Conservation (phyloP, 2,329 filamentous ascomycete species). For the Xylariaceae sp. region DNA sequence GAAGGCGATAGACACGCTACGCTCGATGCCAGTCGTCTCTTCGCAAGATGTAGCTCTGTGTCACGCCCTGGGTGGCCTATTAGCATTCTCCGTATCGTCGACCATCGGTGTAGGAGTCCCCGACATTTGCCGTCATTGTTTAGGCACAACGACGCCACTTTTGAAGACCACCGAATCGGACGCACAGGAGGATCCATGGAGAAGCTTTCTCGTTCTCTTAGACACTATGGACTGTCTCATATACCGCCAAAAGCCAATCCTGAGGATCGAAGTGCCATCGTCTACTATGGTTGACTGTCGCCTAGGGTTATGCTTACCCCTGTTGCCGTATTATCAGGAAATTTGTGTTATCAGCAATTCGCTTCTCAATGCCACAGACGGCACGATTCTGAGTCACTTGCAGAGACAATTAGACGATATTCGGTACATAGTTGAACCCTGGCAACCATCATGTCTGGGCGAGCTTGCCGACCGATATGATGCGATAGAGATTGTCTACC, state of each 20-base stretch:
- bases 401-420: slow-evolving; percentile 16
- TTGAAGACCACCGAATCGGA: slow-evolving; percentile 10
- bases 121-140: slow-evolving; percentile 24
- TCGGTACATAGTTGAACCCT: slow-evolving; percentile 19
- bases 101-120: slow-evolving; percentile 24
- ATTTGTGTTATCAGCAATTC: slow-evolving; percentile 25
- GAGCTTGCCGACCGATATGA: slow-evolving; percentile 18
- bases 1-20: slow-evolving; percentile 20
- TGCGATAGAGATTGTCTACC: slow-evolving; percentile 22
- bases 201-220: slow-evolving; percentile 21
- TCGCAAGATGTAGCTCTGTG: slow-evolving; percentile 21
- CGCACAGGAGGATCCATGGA: slow-evolving; percentile 15
- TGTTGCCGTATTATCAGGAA: slow-evolving; percentile 26
- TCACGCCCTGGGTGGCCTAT: slow-evolving; percentile 18
- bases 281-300: slow-evolving; percentile 17
- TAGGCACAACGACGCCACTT: slow-evolving; percentile 20
- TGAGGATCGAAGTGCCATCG: slow-evolving; percentile 11
- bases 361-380: slow-evolving; percentile 11
- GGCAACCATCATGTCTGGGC: slow-evolving; percentile 22
- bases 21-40: slow-evolving; percentile 18
- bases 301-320: slow-evolving; percentile 24
- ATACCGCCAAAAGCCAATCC: slow-evolving; percentile 22
- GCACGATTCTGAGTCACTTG: neutral
- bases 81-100: slow-evolving; percentile 25
- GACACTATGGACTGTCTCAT: slow-evolving; percentile 28